A percentile compares a stretch with the other conserved stretches of the same genome.
These are phyloP conservation scores for Coemansia sp. DNA, from an alignment of 192 early-diverging fungal genomes.

Conservation along the genomic window DNA sequence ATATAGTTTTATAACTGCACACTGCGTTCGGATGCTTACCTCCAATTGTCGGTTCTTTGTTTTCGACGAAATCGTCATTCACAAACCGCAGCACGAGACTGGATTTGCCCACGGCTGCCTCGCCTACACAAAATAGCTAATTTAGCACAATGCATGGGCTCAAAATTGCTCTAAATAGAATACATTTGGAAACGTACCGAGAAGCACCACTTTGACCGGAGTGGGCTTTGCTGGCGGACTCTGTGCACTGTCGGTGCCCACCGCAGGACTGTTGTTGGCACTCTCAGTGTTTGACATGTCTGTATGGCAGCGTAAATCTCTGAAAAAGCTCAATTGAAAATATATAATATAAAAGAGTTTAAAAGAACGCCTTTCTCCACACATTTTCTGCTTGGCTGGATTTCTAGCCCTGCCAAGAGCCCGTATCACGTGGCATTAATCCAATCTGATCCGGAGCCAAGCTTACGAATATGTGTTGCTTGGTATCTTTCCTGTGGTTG, in stretches of 20 bases:
- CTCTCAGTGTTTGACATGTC: constrained; percentile 46
- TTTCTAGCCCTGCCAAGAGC: constrained; percentile 2
- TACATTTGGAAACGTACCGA: constrained; percentile 47
- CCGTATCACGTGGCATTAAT: constrained; percentile 1
- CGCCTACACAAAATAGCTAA: constrained; percentile 49
- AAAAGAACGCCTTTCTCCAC: not conserved
- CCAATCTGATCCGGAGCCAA: constrained; percentile 4
- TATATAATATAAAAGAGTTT: constrained; percentile 7
- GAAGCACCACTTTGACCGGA: constrained; percentile 96
- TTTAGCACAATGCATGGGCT: constrained; percentile 9
- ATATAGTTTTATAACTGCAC: not conserved
- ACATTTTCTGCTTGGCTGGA: not conserved
- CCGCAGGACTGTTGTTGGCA: constrained; percentile 20
- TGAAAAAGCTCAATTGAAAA: not conserved
- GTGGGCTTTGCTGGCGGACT: constrained; percentile 69
- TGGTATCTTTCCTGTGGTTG: not conserved
- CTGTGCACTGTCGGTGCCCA: constrained; percentile 14
- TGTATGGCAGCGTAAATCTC: constrained; percentile 1
- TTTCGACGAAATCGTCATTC: constrained; percentile 91
- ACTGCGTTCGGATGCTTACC: constrained; percentile 19
- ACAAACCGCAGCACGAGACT: constrained; percentile 94
- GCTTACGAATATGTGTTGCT: not conserved
- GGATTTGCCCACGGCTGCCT: constrained; percentile 98
- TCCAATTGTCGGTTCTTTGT: constrained; percentile 99
- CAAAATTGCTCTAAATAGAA: not conserved